phyloP scores from a whole-genome alignment of 2,329 filamentous ascomycete species.

The Hirsutella minnesotensis region DNA sequence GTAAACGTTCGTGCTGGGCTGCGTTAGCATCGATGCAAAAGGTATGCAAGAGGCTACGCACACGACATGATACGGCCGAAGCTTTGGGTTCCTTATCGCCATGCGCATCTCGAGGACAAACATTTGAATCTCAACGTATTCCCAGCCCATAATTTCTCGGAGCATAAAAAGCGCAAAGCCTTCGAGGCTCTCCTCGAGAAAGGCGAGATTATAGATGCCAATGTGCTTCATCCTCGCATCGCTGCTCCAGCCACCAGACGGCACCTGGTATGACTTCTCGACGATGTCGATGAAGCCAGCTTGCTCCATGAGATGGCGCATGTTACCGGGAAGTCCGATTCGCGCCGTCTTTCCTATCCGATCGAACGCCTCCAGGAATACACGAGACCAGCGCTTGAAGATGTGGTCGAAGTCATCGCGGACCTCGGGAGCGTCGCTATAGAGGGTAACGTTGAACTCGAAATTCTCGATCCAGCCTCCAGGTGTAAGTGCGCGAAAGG shows the following conservation, averaged over 20 bases:
- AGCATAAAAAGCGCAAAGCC: conserved; percentile 16
- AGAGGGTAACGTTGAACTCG: conserved; percentile 10
- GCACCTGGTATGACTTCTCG: conserved; percentile 6
- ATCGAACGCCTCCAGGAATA: conserved; percentile 13
- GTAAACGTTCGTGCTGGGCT: conserved; percentile 1
- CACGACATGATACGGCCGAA: conserved; percentile 13
- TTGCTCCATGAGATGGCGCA: conserved; percentile 11
- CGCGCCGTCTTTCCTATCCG: conserved; percentile 12
- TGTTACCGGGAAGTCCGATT: conserved; percentile 9
- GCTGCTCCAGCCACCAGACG: conserved; percentile 7
- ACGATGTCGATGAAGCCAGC: conserved; percentile 11
- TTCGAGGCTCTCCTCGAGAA: conserved; percentile 15
- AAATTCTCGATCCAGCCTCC: conserved; percentile 33
- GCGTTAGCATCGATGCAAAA: neutral
- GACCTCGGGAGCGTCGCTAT: conserved; percentile 11
- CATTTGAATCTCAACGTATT: conserved; percentile 10
- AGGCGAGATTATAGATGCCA: conserved; percentile 11
- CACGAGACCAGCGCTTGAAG: conserved; percentile 13
- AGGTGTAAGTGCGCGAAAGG: conserved; percentile 40
- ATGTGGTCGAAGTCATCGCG: conserved; percentile 13
- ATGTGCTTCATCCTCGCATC: conserved; percentile 7
- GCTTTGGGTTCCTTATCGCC: conserved; percentile 9
- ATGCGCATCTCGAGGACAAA: conserved; percentile 14
- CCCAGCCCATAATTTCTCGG: conserved; percentile 15
- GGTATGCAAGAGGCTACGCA: conserved; percentile 4